Percentiles rank a stretch among this genome's conserved stretches.
Conservation (phyloP, 1,139 yeast genomes). For the Kazachstania sp. region DNA sequence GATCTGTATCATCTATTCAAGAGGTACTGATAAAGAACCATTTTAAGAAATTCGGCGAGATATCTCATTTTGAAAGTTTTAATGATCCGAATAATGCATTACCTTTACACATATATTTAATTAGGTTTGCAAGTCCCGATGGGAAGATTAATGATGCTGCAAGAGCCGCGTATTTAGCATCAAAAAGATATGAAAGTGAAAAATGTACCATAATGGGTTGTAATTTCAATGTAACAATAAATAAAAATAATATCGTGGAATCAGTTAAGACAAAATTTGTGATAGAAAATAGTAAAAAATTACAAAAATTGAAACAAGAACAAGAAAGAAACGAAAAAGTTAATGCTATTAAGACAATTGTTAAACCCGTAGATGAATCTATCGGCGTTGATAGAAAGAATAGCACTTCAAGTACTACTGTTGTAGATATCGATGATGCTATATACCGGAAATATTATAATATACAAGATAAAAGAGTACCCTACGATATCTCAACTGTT, state of each 20-base stretch:
- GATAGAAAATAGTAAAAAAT: constrained; percentile 19
- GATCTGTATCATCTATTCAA: constrained; percentile 33
- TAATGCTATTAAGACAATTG: neutral
- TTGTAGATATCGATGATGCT: constrained; percentile 1
- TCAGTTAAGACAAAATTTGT: constrained; percentile 20
- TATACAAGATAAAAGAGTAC: constrained; percentile 29
- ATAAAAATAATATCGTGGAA: constrained; percentile 16
- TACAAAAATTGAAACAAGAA: constrained; percentile 8
- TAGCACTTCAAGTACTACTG: neutral
- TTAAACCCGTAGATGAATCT: neutral
- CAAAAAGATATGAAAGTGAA: constrained; percentile 29
- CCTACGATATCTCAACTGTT: constrained; percentile 40
- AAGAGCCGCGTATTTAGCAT: constrained; percentile 36
- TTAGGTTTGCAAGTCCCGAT: constrained; percentile 53
- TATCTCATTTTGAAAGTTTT: constrained; percentile 48
- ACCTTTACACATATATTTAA: constrained; percentile 65
- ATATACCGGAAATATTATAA: constrained; percentile 5
- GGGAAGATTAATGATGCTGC: constrained; percentile 36
- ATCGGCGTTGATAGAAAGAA: neutral
- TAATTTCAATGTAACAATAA: constrained; percentile 22
- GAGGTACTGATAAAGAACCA: constrained; percentile 38
- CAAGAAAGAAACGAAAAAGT: neutral
- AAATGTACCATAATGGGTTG: constrained; percentile 33
- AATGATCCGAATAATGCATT: constrained; percentile 73
- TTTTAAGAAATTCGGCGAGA: constrained; percentile 55